Evolutionary conservation across 225 moss, liverwort and hornwort genomes (phyloP).

Genomic region (Sphagnum contortum): DNA sequence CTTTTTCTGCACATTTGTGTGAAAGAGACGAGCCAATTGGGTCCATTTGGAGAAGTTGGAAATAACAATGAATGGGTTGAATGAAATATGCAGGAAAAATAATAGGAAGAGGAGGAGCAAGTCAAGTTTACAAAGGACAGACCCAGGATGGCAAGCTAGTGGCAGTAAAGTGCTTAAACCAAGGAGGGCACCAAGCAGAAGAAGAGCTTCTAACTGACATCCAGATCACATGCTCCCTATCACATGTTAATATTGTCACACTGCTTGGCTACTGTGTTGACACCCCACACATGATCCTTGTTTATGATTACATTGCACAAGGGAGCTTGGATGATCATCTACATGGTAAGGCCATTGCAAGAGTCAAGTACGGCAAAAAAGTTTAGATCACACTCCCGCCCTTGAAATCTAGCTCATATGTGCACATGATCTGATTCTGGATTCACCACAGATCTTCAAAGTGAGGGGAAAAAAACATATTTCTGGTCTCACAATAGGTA

Average conservation of each 20-base stretch:
- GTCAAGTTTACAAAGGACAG: slow-evolving; percentile 38
- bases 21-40: too few relatives aligned
- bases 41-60: too few relatives aligned
- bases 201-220: slow-evolving; percentile 47
- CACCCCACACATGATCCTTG: slow-evolving; percentile 32
- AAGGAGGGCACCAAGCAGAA: slow-evolving; percentile 34
- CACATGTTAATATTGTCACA: slow-evolving; percentile 29
- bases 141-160: slow-evolving; percentile 33
- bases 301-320: slow-evolving; percentile 38
- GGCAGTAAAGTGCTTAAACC: slow-evolving; percentile 44
- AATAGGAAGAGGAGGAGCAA: slow-evolving; percentile 55
- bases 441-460: too few relatives aligned
- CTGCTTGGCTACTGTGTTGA: slow-evolving; percentile 52
- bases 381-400: too few relatives aligned
- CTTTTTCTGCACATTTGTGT: too few relatives aligned
- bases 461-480: too few relatives aligned
- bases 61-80: too few relatives aligned
- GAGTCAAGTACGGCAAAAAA: too few relatives aligned
- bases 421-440: too few relatives aligned
- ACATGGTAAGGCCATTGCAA: slow-evolving; percentile 18
- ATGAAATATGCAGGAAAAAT: slow-evolving; percentile 30
- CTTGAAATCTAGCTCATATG: too few relatives aligned
- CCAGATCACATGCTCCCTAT: slow-evolving; percentile 35
- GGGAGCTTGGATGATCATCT: slow-evolving; percentile 62
- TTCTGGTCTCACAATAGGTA: too few relatives aligned